Evolutionary conservation across 2,329 filamentous ascomycete genomes (phyloP).

Genomic region (Fusarium sp.): DNA sequence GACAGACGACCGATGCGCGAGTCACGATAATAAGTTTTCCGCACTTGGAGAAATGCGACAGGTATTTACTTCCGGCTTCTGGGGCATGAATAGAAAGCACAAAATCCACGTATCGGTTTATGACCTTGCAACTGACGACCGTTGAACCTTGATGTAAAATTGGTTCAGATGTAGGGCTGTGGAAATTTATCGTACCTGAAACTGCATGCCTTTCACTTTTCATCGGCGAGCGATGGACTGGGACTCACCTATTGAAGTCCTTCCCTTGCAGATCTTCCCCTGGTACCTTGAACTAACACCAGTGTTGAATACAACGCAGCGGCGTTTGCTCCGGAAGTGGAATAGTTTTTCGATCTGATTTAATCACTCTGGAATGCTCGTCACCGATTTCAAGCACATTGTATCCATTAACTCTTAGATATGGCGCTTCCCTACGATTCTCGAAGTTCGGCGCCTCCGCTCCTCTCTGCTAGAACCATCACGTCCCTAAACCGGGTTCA

Average conservation of each 20-base stretch:
- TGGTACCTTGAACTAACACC: constrained; percentile 16
- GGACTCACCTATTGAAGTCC: not conserved
- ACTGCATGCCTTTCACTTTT: not conserved
- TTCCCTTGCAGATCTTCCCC: constrained; percentile 8
- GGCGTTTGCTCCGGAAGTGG: constrained; percentile 3
- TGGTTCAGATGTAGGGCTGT: not conserved
- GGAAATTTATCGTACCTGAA: not conserved
- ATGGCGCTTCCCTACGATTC: not conserved
- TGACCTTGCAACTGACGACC: not conserved
- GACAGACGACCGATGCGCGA: not conserved
- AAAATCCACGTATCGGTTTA: too few species aligned
- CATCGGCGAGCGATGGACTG: not conserved
- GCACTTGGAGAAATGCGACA: not conserved
- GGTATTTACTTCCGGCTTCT: not conserved
- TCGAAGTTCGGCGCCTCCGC: constrained; percentile 36
- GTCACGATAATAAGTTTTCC: not conserved
- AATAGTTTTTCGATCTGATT: not conserved
- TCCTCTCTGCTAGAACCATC: not conserved
- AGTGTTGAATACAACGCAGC: not conserved
- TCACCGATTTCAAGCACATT: not conserved
- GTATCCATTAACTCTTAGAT: not conserved
- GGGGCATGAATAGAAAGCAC: not conserved
- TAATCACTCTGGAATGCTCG: not conserved
- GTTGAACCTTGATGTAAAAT: constrained; percentile 10
- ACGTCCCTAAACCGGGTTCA: not conserved